Evolutionary conservation across 116 monocot species (phyloP).

Genomic region (Iris pallida): DNA sequence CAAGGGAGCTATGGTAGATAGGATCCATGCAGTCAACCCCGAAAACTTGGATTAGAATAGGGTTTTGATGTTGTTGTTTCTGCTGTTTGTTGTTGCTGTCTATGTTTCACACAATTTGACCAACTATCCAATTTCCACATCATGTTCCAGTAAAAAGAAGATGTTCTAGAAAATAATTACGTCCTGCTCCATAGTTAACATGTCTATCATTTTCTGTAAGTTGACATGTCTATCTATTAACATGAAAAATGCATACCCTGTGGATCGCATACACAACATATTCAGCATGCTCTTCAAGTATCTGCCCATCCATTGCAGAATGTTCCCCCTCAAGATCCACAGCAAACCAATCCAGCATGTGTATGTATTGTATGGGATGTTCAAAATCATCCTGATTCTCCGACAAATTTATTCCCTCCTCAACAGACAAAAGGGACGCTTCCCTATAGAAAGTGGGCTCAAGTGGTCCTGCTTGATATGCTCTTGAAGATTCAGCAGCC

Average conservation of each 20-base stretch:
- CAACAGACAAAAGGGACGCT: slow-evolving; percentile 29
- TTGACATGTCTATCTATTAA: slow-evolving; percentile 1
- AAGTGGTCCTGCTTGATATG: slow-evolving; percentile 84
- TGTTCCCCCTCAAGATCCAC: slow-evolving; percentile 98
- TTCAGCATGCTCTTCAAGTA: slow-evolving; percentile 92
- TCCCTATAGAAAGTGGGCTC: slow-evolving; percentile 79
- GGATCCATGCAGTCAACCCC: too few species aligned
- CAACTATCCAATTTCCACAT: background rate
- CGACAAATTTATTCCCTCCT: background rate
- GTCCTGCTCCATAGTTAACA: background rate
- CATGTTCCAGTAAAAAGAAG: background rate
- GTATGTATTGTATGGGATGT: slow-evolving; percentile 43
- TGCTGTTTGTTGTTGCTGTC: too few species aligned
- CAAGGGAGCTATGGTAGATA: too few species aligned
- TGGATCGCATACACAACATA: slow-evolving; percentile 95
- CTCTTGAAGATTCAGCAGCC: slow-evolving; percentile 92
- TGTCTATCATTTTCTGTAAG: background rate
- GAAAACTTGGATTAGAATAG: too few species aligned
- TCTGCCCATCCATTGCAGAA: slow-evolving; percentile 93
- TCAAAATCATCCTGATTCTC: slow-evolving; percentile 38
- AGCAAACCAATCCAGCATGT: slow-evolving; percentile 84
- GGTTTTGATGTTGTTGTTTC: too few species aligned
- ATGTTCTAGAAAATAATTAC: background rate
- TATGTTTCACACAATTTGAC: too few species aligned
- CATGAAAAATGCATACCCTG: slow-evolving; percentile 48